Base-by-base conservation (phyloP, 2,329 filamentous ascomycete species). In the Aspergillus arachidicola region DNA sequence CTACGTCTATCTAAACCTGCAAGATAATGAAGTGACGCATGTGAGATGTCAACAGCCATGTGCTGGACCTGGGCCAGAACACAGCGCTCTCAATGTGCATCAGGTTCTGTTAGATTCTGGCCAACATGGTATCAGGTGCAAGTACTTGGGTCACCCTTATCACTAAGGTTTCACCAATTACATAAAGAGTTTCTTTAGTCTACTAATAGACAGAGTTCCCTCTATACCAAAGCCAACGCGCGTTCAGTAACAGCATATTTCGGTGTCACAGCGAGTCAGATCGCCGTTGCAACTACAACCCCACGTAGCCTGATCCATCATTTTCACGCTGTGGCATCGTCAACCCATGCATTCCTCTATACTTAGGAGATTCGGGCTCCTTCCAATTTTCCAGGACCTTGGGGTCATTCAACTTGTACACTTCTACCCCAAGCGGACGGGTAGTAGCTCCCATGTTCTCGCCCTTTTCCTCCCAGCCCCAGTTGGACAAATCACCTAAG, bases 351-450 rank as follows among this genome's bases (percentile, higher is more conserved):
- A 84, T 76, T 0, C 90, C 90, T 38, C 72, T 81, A 71, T 94
- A 94, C 10, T 78, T 80, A 2, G 90, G 86, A 2, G 80, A 75
- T 67, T 87, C 79, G 0, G 89, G 85, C 28, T 84, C 79, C 69
- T 83, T 86, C 91, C 91, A 94, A 0, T 83, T 87, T 9, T 81
- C 72, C 57, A 92, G 72, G 0, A 89, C 68, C 2, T 74, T 72
- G 56, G 79, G 75, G 68, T 90, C 86, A 32, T 81, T 77, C 16
- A 94, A 76, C 62, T 83, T 82, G 74, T 87, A 94, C 0, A 95
- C 88, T 69, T 93, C 87, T 0, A 94, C 89, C 55, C 87, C 88
- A 6, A 95, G 83, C 1, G 91, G 91, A 9, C 91, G 85, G 85
- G 92, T 92, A 59, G 88, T 88, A 71, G 88, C 85, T 66, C 87